These are phyloP conservation scores for Suzukiozyma palmioleophila DNA, from an alignment of 1,139 yeast species.

Conservation along the genomic window DNA sequence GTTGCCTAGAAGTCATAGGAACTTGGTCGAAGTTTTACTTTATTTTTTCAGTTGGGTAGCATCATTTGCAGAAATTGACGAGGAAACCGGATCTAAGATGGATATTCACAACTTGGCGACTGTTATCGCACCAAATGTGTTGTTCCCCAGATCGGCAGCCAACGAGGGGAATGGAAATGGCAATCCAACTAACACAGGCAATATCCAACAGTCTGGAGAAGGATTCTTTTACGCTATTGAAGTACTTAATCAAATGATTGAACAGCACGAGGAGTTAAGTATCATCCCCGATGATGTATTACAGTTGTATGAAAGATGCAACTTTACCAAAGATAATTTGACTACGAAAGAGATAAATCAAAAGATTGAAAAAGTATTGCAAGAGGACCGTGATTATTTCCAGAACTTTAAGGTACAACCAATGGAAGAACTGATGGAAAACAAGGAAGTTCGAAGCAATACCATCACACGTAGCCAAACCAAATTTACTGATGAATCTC, in stretches of 20 bases:
- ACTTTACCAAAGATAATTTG: conserved; percentile 18
- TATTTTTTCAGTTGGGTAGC: conserved; percentile 94
- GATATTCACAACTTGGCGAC: conserved; percentile 94
- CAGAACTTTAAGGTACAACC: conserved; percentile 7
- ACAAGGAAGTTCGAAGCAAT: conserved; percentile 29
- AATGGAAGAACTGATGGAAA: conserved; percentile 12
- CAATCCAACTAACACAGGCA: conserved; percentile 20
- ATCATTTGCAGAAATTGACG: conserved; percentile 86
- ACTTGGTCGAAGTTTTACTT: conserved; percentile 78
- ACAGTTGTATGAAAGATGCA: conserved; percentile 34
- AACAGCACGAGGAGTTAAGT: conserved; percentile 75
- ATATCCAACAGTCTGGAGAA: conserved; percentile 46
- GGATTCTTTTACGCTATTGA: conserved; percentile 87
- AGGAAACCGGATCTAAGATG: conserved; percentile 92
- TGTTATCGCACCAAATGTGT: conserved; percentile 88
- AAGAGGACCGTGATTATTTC: conserved; percentile 24
- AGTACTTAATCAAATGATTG: conserved; percentile 80
- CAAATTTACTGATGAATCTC: conserved; percentile 23
- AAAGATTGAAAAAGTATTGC: conserved; percentile 26
- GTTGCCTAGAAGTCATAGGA: conserved; percentile 80
- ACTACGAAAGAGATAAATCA: conserved; percentile 35
- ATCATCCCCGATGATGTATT: conserved; percentile 62
- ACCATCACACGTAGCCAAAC: conserved; percentile 35
- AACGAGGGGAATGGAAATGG: conserved; percentile 15
- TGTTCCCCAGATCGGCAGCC: conserved; percentile 44